Base-by-base conservation (phyloP, 768 basidiomycete genomes). In the Leccinellum luteum region DNA sequence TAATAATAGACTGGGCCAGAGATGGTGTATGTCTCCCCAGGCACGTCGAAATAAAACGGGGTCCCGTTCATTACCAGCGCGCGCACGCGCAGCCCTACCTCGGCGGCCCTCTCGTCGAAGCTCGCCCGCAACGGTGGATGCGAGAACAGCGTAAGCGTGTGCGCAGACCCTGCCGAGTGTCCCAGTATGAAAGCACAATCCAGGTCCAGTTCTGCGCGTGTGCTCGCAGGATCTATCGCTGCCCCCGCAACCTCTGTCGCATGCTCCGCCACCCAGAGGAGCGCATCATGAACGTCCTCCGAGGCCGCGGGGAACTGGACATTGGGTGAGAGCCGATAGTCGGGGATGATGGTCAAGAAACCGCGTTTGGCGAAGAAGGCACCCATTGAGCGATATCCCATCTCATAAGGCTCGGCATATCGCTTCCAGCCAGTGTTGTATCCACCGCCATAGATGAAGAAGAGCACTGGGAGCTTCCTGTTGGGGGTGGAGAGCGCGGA, bases 401-500 rank as follows among this genome's bases (percentile, higher is more conserved):
- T 76, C 45, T 81, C 78, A 45, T 74, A 74, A 0, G 84, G 78
- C 10, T 77, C 70, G 2, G 78, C 73, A 41, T 80, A 65, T 6
- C 71, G 76, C n/a, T 83, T 79, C 0, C 75, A 73, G 2, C 87
- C 87, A 0, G 69, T 65, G 58, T 73, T 73, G 65, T 85, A 86
- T 3, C 86, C 85, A 2, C 87, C 87, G 1, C 87, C 87, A 59
- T 90, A 89, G 43, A 83, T 59, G 69, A 81, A 88, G 68, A 89
- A 80, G 25, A 89, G 70, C 19, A 88, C 73, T 0, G 84, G 83
- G 0, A 78, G 72, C 52, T 68, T 72, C 23, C 64, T 63, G 15
- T 57, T 53, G 13, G 63, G n/a, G 3, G 65, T 70, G 6, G 66
- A 63, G 6, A 68, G 58, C n/a, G 61, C 57, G 10, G 64, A 57